Conservation (phyloP, 2,329 filamentous ascomycete genomes). For the Monosporascus sp. region DNA sequence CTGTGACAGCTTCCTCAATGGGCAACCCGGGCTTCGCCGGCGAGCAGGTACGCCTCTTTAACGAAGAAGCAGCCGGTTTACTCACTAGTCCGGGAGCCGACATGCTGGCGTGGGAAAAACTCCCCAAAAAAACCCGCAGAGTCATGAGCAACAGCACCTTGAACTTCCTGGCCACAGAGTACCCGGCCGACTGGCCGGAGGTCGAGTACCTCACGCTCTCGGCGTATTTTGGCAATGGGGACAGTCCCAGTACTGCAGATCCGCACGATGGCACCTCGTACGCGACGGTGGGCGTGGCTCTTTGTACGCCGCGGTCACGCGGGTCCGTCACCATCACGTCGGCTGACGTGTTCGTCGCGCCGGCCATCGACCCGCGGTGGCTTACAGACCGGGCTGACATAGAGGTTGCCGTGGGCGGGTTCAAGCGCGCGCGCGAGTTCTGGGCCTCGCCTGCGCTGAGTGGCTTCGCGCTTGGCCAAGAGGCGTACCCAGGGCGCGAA, state of each 20-base stretch:
- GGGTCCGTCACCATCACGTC: slow-evolving; percentile 60
- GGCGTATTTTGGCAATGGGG: slow-evolving; percentile 11
- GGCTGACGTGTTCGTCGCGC: slow-evolving; percentile 23
- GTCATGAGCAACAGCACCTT: slow-evolving; percentile 13
- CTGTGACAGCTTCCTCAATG: slow-evolving; percentile 24
- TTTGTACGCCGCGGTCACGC: slow-evolving; percentile 30
- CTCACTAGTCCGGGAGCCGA: slow-evolving; percentile 20
- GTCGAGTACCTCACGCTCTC: slow-evolving; percentile 26
- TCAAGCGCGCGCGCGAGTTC: slow-evolving; percentile 57
- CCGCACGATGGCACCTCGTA: slow-evolving; percentile 24
- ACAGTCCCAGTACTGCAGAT: neutral
- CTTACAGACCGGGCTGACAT: slow-evolving; percentile 40
- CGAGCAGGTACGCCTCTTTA: slow-evolving; percentile 16
- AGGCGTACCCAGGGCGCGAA: slow-evolving; percentile 51
- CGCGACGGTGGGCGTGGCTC: slow-evolving; percentile 15
- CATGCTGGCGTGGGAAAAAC: slow-evolving; percentile 26
- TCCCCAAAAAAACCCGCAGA: slow-evolving; percentile 18
- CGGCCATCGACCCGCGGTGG: slow-evolving; percentile 27
- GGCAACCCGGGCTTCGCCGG: slow-evolving; percentile 18
- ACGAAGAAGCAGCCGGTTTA: slow-evolving; percentile 20
- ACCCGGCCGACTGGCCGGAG: slow-evolving; percentile 31
- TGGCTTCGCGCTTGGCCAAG: slow-evolving; percentile 60
- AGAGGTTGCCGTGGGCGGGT: slow-evolving; percentile 59
- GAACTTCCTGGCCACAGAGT: slow-evolving; percentile 12
- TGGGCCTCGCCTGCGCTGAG: slow-evolving; percentile 58